These are phyloP conservation scores for Ceratonia siliqua DNA, from an alignment of 306 rosid species.

Conservation along the genomic window DNA sequence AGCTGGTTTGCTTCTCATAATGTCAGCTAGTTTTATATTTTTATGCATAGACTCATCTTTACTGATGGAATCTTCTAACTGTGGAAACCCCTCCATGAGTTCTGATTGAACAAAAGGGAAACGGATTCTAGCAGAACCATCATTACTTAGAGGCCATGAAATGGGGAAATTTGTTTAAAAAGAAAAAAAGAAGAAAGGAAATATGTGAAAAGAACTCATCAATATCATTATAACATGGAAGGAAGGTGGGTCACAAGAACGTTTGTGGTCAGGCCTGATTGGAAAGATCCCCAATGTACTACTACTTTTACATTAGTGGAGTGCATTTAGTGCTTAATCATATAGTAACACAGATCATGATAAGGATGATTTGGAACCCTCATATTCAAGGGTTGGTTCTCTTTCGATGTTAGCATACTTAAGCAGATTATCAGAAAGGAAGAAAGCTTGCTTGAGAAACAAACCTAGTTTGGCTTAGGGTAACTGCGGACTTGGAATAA, in stretches of 20 bases:
- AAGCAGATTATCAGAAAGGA: too few species aligned
- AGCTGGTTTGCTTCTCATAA: constrained; percentile 63
- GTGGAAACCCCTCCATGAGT: constrained; percentile 38
- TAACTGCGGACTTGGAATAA: too few species aligned
- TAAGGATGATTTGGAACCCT: background rate
- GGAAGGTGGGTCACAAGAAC: constrained; percentile 48
- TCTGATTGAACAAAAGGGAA: constrained; percentile 40
- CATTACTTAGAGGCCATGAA: constrained; percentile 48
- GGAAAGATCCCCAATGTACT: constrained; percentile 51
- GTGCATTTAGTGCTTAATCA: constrained; percentile 41
- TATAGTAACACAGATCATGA: constrained; percentile 19
- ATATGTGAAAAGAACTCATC: constrained; percentile 12
- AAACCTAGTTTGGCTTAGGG: too few species aligned
- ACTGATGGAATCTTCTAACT: constrained; percentile 71
- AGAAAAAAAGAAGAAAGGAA: background rate
- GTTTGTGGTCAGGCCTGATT: constrained; percentile 44
- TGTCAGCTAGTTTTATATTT: constrained; percentile 61
- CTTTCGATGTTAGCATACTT: too few species aligned
- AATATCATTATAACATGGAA: constrained; percentile 53
- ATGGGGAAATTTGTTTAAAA: background rate
- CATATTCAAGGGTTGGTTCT: too few species aligned
- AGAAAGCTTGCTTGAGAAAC: too few species aligned
- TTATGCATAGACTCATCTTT: constrained; percentile 65
- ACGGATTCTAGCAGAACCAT: constrained; percentile 47
- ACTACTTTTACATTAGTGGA: too few species aligned